Percentiles rank a stretch among this genome's conserved stretches.
phyloP scores from a whole-genome alignment of 306 rosid genomes.

The Quercus parvula region DNA sequence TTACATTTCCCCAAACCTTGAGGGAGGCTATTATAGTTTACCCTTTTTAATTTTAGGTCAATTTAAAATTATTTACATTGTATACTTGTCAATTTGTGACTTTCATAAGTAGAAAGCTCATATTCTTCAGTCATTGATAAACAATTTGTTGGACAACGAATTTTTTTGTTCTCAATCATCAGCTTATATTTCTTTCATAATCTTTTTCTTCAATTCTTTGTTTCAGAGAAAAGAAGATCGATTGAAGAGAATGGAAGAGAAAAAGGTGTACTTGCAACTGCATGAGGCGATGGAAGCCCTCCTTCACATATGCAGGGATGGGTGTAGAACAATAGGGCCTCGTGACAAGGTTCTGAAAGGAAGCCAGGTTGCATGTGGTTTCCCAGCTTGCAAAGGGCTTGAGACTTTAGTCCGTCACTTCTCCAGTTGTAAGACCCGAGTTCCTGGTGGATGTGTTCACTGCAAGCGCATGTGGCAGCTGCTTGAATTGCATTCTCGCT shows the following conservation, averaged over 20 bases:
- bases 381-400: constrained; percentile 54
- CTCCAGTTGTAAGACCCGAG: constrained; percentile 41
- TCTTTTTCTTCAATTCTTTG: not conserved
- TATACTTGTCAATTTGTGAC: too few relatives aligned
- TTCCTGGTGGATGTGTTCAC: constrained; percentile 50
- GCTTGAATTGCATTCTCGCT: constrained; percentile 51
- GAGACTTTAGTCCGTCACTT: constrained; percentile 52
- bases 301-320: constrained; percentile 54
- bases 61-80: too few relatives aligned
- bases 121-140: too few relatives aligned
- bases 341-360: constrained; percentile 39
- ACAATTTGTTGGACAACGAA: not conserved
- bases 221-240: constrained; percentile 42
- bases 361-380: constrained; percentile 35
- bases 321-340: constrained; percentile 56
- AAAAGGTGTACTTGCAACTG: constrained; percentile 43
- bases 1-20: too few relatives aligned
- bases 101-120: too few relatives aligned
- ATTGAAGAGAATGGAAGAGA: constrained; percentile 41
- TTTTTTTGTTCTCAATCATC: not conserved
- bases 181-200: not conserved
- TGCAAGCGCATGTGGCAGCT: constrained; percentile 71
- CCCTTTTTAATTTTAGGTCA: too few relatives aligned
- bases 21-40: too few relatives aligned
- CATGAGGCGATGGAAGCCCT: constrained; percentile 57